phyloP scores from a whole-genome alignment of 257 asterid species.

The Solanum peruvianum region DNA sequence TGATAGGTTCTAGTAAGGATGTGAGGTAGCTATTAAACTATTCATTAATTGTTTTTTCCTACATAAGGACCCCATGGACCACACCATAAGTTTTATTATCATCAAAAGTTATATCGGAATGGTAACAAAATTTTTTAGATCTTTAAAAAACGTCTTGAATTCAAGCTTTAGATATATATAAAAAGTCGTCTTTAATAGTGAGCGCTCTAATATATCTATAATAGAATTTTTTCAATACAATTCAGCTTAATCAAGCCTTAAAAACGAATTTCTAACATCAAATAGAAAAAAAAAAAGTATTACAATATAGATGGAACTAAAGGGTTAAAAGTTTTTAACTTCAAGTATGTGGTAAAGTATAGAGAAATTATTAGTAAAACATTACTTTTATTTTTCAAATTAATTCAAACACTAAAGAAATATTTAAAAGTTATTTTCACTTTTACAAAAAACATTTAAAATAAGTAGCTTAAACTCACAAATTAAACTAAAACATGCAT shows the following conservation, averaged over 20 bases:
- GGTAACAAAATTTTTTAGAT: too few relatives aligned
- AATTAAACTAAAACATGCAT: background rate
- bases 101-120: fast-evolving
- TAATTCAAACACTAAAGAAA: background rate
- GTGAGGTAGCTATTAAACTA: background rate
- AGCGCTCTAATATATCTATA: fast-evolving
- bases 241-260: too few relatives aligned
- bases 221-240: background rate
- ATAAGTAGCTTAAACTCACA: background rate
- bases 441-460: too few relatives aligned
- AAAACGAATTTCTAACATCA: background rate
- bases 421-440: too few relatives aligned
- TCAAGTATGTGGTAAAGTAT: background rate
- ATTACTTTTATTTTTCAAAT: too few relatives aligned
- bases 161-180: too few relatives aligned
- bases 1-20: background rate
- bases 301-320: background rate
- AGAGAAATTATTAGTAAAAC: background rate
- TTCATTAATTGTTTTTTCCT: background rate
- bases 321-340: background rate
- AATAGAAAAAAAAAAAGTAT: background rate
- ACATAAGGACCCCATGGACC: background rate
- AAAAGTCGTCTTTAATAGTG: fast-evolving
- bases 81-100: background rate
- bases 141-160: too few relatives aligned